Conservation (phyloP, 345 rosid genomes). For the Psidium guajava region DNA sequence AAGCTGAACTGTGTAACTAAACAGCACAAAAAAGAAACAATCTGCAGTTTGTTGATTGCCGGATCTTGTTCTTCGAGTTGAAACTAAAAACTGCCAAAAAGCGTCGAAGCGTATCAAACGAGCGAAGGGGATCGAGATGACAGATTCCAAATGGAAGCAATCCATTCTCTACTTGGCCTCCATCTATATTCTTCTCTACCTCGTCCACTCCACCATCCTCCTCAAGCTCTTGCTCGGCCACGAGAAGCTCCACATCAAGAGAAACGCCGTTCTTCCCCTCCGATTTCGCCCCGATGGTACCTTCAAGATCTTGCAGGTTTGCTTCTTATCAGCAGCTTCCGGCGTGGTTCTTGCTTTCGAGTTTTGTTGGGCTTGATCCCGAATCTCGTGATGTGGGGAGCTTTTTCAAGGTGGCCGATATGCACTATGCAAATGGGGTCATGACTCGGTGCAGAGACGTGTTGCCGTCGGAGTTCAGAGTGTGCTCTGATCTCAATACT, state of each 20-base stretch:
- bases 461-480: slow-evolving; percentile 30
- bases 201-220: slow-evolving; percentile 29
- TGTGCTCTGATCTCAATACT: slow-evolving; percentile 84
- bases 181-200: slow-evolving; percentile 26
- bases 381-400: background rate
- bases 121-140: background rate
- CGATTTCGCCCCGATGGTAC: slow-evolving; percentile 72
- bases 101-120: background rate
- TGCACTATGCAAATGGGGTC: slow-evolving; percentile 79
- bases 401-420: slow-evolving; percentile 44
- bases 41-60: background rate
- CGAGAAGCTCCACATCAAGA: slow-evolving; percentile 36
- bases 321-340: background rate
- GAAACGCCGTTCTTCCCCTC: slow-evolving; percentile 52
- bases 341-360: background rate
- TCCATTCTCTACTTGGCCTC: slow-evolving; percentile 26
- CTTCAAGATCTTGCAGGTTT: slow-evolving; percentile 93
- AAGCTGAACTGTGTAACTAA: background rate
- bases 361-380: background rate
- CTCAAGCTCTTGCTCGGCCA: slow-evolving; percentile 25
- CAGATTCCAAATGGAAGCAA: slow-evolving; percentile 17
- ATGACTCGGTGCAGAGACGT: slow-evolving; percentile 74
- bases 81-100: background rate
- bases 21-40: background rate
- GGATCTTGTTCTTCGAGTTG: background rate